A percentile compares a stretch with the other conserved stretches of the same genome.
Conservation (phyloP, 169 alveolate genomes). For the Cryptosporidium canis region DNA sequence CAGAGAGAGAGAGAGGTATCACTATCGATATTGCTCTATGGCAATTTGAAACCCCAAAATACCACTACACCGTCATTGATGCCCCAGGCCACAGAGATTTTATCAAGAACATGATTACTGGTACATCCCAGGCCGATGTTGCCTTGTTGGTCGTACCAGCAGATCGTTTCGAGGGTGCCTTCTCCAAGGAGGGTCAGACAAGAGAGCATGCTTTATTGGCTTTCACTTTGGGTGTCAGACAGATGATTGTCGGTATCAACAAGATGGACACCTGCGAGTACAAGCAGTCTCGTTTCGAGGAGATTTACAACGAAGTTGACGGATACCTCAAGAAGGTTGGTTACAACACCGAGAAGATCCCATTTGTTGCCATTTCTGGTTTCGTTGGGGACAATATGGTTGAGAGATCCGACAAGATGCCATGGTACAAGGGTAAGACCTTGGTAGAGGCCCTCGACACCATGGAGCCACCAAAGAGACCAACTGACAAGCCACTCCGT, state of each 20-base stretch:
- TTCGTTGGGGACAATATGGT: conserved; percentile 97
- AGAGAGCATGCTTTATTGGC: conserved; percentile 99
- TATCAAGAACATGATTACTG: conserved; percentile 99
- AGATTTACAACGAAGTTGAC: conserved; percentile 94
- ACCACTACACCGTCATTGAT: conserved; percentile 97
- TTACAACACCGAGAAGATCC: conserved; percentile 95
- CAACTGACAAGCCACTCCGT: conserved; percentile 96
- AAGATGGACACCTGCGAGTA: conserved; percentile 98
- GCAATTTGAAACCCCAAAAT: conserved; percentile 96
- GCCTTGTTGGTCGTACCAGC: conserved; percentile 98
- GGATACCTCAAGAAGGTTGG: conserved; percentile 96
- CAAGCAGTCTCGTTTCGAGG: conserved; percentile 94
- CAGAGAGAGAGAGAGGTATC: conserved; percentile 99
- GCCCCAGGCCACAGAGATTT: conserved; percentile 99
- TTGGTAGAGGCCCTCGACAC: conserved; percentile 95
- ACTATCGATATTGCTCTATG: conserved; percentile 97
- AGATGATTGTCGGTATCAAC: conserved; percentile 97
- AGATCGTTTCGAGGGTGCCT: conserved; percentile 96
- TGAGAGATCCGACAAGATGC: conserved; percentile 94
- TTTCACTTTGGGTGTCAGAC: conserved; percentile 98
- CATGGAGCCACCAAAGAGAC: conserved; percentile 97
- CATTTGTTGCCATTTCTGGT: conserved; percentile 98
- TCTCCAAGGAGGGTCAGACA: conserved; percentile 95
- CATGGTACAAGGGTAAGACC: conserved; percentile 98
- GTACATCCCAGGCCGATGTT: conserved; percentile 99